Conservation (phyloP, 2,329 filamentous ascomycete species). For the Purpureocillium lavendulum region DNA sequence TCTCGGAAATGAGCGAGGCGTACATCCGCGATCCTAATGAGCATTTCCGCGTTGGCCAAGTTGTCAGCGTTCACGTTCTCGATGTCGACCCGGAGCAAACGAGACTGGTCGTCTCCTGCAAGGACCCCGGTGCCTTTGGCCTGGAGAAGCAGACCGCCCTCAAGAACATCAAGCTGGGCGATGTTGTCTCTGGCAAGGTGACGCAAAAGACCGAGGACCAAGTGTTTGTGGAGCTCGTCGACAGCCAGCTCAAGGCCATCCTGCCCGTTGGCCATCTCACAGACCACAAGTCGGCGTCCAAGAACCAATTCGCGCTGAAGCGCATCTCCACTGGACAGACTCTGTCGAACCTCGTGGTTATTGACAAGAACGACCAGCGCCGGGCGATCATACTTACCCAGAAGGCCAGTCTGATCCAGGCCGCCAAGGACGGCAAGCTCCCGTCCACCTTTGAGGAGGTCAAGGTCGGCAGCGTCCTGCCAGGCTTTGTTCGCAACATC, state of each 20-base stretch:
- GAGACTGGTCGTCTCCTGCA: conserved; percentile 84
- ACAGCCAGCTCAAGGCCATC: conserved; percentile 66
- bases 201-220: conserved; percentile 74
- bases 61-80: conserved; percentile 82
- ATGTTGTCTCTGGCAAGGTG: conserved; percentile 69
- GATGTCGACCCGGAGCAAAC: conserved; percentile 64
- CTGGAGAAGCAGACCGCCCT: conserved; percentile 68
- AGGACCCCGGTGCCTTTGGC: conserved; percentile 73
- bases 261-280: conserved; percentile 72
- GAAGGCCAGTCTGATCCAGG: conserved; percentile 75
- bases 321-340: conserved; percentile 79
- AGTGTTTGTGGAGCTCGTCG: conserved; percentile 67
- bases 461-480: conserved; percentile 57
- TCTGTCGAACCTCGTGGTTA: conserved; percentile 69
- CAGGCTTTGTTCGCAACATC: conserved; percentile 80
- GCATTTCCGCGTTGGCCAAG: conserved; percentile 85
- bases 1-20: conserved; percentile 96
- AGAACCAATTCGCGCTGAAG: conserved; percentile 68
- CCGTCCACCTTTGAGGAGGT: conserved; percentile 66
- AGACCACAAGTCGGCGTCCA: conserved; percentile 78
- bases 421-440: conserved; percentile 62
- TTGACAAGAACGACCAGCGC: conserved; percentile 77
- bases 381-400: conserved; percentile 69
- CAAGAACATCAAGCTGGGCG: conserved; percentile 63
- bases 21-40: conserved; percentile 83